Evolutionary conservation across 495 filamentous ascomycete species (phyloP), one percentile per base, ranked within the genome.

Genomic region (Evernia prunastri): DNA sequence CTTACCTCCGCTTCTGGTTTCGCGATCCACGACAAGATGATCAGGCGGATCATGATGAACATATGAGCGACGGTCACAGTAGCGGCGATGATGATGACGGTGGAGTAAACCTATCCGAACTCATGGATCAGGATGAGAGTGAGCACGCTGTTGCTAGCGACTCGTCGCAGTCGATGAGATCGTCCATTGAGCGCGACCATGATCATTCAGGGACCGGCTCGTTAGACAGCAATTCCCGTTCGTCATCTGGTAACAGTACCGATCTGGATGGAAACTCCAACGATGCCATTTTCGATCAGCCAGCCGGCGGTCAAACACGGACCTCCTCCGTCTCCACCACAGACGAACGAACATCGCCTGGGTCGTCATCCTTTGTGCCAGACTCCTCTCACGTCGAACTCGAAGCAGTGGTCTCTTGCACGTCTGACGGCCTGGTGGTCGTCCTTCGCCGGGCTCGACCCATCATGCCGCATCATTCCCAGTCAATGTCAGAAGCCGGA

Each of bases 1-100:
- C 91, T 18, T 96, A 96, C 68, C 79, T 96, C 59, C 88, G 91
- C n/a, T 96, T 96, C 71, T 90, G 85, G 81, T 92, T 87, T 72
- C 82, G 89, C 40, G 87, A 95, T 73, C 91, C 90, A 35, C 79
- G 81, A 61, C 74, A 77, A 60, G 77, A 79, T 57, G 80, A 81
- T 56, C 63, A 53, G 23, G 15, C 27, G 42, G 60, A 69, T 54
- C 59, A 56, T 39, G 73, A 69, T 51, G 72, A 61, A 63, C 71
- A 58, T 11, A 76, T 73, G 54, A 71, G 74, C 45, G 72, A 79
- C 58, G 74, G 70, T 35, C 60, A 71, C 35, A 73, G 68, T 35
- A 77, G 69, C 42, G 68, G 68, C 37, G 76, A 73, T 59, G 73
- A 74, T 11, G 72, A 70, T 18, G 77, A 74, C n/a, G 76, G 74